phyloP scores from a whole-genome alignment of 495 filamentous ascomycete species.

The Aspergillus campestris region DNA sequence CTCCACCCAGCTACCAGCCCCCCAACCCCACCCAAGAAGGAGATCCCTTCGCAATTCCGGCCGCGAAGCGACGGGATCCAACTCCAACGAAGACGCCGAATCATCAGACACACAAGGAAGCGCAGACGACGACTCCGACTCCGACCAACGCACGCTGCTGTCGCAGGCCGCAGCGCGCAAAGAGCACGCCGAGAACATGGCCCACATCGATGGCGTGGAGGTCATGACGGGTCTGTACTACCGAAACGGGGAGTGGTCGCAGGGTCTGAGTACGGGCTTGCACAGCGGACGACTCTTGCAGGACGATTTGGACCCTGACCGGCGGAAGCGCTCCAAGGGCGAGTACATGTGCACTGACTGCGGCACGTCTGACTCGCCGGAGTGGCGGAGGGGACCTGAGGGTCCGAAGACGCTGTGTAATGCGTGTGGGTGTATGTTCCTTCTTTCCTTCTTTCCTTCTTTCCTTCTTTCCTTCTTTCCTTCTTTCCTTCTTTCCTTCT shows the following conservation, averaged over 20 bases:
- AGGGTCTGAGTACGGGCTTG: constrained; percentile 81
- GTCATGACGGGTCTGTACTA: constrained; percentile 88
- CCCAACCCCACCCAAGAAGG: background rate
- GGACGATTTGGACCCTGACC: constrained; percentile 71
- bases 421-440: constrained; percentile 72
- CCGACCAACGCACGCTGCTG: constrained; percentile 54
- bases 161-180: constrained; percentile 74
- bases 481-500: background rate
- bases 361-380: constrained; percentile 86
- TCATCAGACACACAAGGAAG: constrained; percentile 37
- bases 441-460: background rate
- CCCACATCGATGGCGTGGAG: constrained; percentile 82
- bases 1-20: background rate
- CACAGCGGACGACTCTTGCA: constrained; percentile 70
- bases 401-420: constrained; percentile 97
- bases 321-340: constrained; percentile 89
- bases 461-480: background rate
- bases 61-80: constrained; percentile 1
- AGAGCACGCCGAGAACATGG: constrained; percentile 63
- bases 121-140: constrained; percentile 7
- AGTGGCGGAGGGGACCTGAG: constrained; percentile 92
- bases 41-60: background rate
- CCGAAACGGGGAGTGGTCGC: constrained; percentile 78
- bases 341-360: constrained; percentile 97
- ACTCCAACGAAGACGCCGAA: constrained; percentile 20